Base-by-base conservation (phyloP, 1,284 basidiomycete genomes). In the Peniophora sp. region DNA sequence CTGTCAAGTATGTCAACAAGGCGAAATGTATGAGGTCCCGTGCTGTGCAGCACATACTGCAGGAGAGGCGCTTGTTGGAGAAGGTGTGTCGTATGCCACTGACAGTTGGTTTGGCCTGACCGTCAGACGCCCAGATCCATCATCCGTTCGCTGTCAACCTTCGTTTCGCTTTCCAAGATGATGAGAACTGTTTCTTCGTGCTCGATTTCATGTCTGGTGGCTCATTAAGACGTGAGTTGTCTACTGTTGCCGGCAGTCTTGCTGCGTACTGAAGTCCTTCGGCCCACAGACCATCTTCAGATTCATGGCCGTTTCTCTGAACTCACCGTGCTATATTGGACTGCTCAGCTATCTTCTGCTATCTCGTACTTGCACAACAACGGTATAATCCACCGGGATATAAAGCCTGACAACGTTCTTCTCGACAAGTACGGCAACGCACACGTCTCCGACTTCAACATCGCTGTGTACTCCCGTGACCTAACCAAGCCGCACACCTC, bases 1-100 rank as follows among this genome's bases (percentile, higher is more conserved):
- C 95, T 15, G 83, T 97, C 69, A 98, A 98, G 65, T 98, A 98
- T 71, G 96, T 98, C 73, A 94, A 97, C 72, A 98, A 98, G 69
- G 77, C 87, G 44, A 77, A 83, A 67, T 96, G 93, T 68, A 86
- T 94, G 57, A 88, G 88, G 68, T 92, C 95, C 75, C 91, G 88
- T 66, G 92, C 94, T 3, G 83, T 96, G 5, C 90, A 91, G 35
- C 97, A 97, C 66, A 89, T 93, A 60, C 91, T 98, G 50, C 95
- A 97, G 68, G 95, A 96, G 68, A 79, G 93, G 44, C 76, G 90
- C 51, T 70, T 96, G 47, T 73, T 96, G 36, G 93, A 96, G 68
- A 92, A 96, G 80, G 90, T 88, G 52, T 48, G 77, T 58, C 58
- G 24, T 50, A 51, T 37, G 41, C 23, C 24, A 53, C 17, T 34